Conservation (phyloP, 2,329 filamentous ascomycete genomes). For the Diplodia seriata region DNA sequence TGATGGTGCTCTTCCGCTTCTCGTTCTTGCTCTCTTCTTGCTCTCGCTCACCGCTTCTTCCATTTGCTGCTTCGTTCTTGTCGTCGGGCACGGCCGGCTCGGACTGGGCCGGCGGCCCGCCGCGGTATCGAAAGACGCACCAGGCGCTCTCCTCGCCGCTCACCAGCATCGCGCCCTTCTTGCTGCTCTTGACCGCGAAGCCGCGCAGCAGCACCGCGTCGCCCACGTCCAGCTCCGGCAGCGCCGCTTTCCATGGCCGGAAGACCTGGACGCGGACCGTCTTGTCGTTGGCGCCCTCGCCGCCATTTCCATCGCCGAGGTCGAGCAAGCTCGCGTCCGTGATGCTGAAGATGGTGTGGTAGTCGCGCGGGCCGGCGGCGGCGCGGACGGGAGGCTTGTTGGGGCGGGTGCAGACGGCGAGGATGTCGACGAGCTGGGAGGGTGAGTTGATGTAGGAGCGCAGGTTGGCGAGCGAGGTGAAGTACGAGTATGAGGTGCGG, state of each 20-base stretch:
- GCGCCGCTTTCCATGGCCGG: constrained; percentile 50
- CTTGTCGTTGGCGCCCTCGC: not conserved
- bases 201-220: constrained; percentile 54
- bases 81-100: not conserved
- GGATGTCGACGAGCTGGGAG: constrained; percentile 50
- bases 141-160: constrained; percentile 54
- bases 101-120: not conserved
- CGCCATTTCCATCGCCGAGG: not conserved
- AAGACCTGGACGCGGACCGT: constrained; percentile 51
- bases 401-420: constrained; percentile 51
- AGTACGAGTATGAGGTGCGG: constrained; percentile 53
- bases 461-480: constrained; percentile 52
- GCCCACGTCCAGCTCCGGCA: constrained; percentile 51
- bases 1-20: constrained; percentile 15
- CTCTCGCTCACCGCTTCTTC: not conserved
- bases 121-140: constrained; percentile 54
- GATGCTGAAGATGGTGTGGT: constrained; percentile 51
- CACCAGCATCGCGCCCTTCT: constrained; percentile 45
- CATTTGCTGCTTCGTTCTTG: not conserved
- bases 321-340: constrained; percentile 46
- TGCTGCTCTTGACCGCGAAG: constrained; percentile 53
- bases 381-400: constrained; percentile 47
- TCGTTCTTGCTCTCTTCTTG: not conserved
- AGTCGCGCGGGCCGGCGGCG: constrained; percentile 53
- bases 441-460: constrained; percentile 52